These are phyloP conservation scores for Ustilago shanxiensis DNA, from an alignment of 1,284 basidiomycete genomes.

Conservation along the genomic window DNA sequence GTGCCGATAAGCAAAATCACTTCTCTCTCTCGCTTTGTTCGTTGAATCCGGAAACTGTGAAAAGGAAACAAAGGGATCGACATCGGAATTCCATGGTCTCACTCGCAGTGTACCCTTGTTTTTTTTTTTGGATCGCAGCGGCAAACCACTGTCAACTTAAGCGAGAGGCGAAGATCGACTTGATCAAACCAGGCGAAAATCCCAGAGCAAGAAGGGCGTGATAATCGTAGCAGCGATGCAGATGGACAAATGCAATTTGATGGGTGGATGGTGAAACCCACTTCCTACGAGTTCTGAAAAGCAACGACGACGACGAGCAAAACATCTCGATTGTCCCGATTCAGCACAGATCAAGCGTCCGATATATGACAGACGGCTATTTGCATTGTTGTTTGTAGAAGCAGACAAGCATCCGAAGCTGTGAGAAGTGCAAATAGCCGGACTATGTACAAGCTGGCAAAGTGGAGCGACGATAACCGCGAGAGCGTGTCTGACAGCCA, in stretches of 20 bases:
- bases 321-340: not conserved
- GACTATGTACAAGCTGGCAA: not conserved
- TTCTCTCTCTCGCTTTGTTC: too few relatives aligned
- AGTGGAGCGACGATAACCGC: conserved; percentile 46
- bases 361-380: conserved; percentile 7
- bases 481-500: not conserved
- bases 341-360: too few relatives aligned
- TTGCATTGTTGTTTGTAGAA: not conserved
- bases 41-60: not conserved
- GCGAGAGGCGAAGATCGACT: not conserved
- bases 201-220: not conserved
- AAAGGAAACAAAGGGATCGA: conserved; percentile 15
- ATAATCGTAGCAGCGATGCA: not conserved
- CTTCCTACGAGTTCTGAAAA: not conserved
- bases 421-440: conserved; percentile 22
- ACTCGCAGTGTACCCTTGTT: not conserved
- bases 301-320: not conserved
- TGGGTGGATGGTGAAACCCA: too few relatives aligned
- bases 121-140: not conserved
- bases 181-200: too few relatives aligned
- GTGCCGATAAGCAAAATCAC: too few relatives aligned
- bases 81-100: conserved; percentile 17
- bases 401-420: not conserved
- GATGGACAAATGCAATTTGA: not conserved
- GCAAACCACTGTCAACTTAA: not conserved